Evolutionary conservation across 106 monocot species (phyloP), one percentile per base, ranked within the genome.

Genomic region (Dioscorea zingiberensis): DNA sequence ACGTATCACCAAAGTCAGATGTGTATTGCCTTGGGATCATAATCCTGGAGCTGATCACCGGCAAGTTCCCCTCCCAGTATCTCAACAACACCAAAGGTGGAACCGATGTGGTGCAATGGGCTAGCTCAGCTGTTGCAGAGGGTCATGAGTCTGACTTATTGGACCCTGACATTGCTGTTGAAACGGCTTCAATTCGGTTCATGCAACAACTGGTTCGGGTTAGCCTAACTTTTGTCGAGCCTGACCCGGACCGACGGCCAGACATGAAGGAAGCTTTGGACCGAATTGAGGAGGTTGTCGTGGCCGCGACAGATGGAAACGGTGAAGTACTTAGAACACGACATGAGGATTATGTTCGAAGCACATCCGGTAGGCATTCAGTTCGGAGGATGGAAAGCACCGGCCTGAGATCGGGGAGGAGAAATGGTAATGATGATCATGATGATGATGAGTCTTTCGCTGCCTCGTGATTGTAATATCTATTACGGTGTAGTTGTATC

Each of bases 1-100:
- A 69, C 66, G 57, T 85, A 16, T 70, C 67, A 27, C 63, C 76
- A 44, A 84, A 87, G 27, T 74, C 90, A 55, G 94, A 94, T 71
- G 87, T 94, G 28, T 87, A 84, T 73, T 90, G 87, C 80, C 77
- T 94, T 70, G 94, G 90, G 58, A 69, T 94, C 78, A 25, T 94
- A 64, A 64, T 94, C 70, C 81, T 94, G 60, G 94, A 94, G 81
- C 65, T 90, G 60, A 78, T 94, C 71, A 84, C 84, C 22, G 94
- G 89, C 6, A 90, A 87, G 64, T 87, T 82, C 73, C 94, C 94
- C 1, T 77, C 86, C 7, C 87, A 81, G 71, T 94, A 94, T 64
- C 69, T 82, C 10, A 73, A 71, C 55, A 78, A 70, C 74, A 60
- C 65, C 44, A 76, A 71, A 21, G 89, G 89, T 14, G 89, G 89